These are phyloP conservation scores for Blastocystis sp. DNA, from an alignment of 352 stramenopile species.

Conservation along the genomic window DNA sequence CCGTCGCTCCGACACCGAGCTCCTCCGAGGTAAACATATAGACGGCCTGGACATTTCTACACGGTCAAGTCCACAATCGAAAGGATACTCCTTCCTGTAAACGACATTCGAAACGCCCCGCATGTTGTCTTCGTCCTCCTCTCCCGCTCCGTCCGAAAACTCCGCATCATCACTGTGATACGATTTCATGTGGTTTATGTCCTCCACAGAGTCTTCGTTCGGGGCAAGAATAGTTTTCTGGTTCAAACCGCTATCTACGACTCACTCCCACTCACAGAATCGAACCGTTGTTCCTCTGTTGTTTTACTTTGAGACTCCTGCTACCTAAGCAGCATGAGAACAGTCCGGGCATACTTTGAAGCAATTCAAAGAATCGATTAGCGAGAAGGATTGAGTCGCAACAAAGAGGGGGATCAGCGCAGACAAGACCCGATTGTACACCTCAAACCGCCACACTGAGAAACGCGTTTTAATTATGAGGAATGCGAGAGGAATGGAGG, in stretches of 20 bases:
- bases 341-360: constrained; percentile 22
- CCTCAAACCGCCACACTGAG: neutral
- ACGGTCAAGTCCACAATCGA: neutral
- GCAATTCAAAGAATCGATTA: neutral
- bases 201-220: neutral
- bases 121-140: neutral
- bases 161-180: constrained; percentile 8
- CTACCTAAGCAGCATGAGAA: neutral
- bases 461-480: too few species aligned
- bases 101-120: constrained; percentile 34
- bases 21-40: constrained; percentile 25
- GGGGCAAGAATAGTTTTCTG: constrained; percentile 7
- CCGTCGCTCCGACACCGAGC: constrained; percentile 12
- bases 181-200: neutral
- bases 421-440: neutral
- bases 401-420: neutral
- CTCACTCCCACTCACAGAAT: neutral
- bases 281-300: neutral
- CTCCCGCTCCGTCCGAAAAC: too few species aligned
- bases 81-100: constrained; percentile 15
- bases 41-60: constrained; percentile 4
- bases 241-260: neutral
- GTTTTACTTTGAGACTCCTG: neutral
- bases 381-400: neutral
- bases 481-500: too few species aligned